Conservation (phyloP, 805 yeast species). For the Groenewaldozyma tartarivorans region DNA sequence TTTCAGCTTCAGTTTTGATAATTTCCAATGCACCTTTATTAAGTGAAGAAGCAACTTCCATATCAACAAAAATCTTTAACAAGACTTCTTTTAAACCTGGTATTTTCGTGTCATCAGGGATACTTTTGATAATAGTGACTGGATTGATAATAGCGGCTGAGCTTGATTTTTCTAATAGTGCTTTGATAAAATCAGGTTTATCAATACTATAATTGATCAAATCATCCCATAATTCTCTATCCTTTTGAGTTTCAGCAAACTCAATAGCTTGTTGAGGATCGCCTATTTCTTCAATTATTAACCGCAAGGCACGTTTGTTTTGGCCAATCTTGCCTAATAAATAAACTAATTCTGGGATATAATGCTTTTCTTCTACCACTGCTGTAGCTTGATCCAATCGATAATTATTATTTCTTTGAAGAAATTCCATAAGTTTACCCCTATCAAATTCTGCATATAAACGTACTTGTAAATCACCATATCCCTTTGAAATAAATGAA, state of each 20-base stretch:
- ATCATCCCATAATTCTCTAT: slow-evolving; percentile 72
- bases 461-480: slow-evolving; percentile 58
- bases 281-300: slow-evolving; percentile 66
- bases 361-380: slow-evolving; percentile 45
- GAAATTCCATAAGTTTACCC: slow-evolving; percentile 45
- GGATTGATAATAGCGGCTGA: slow-evolving; percentile 46
- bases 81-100: slow-evolving; percentile 57
- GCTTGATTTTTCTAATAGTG: slow-evolving; percentile 44
- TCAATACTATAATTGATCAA: slow-evolving; percentile 60
- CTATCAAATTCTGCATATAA: slow-evolving; percentile 58
- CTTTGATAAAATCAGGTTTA: slow-evolving; percentile 68
- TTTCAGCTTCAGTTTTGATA: slow-evolving; percentile 42
- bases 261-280: slow-evolving; percentile 76
- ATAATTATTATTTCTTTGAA: slow-evolving; percentile 46
- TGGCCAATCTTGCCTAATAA: slow-evolving; percentile 78
- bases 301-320: slow-evolving; percentile 58
- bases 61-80: slow-evolving; percentile 51
- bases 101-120: slow-evolving; percentile 54
- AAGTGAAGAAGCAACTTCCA: slow-evolving; percentile 41
- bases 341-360: slow-evolving; percentile 67
- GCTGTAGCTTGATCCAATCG: slow-evolving; percentile 62
- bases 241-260: slow-evolving; percentile 61
- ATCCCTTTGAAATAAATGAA: slow-evolving; percentile 41
- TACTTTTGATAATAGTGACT: slow-evolving; percentile 52
- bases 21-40: slow-evolving; percentile 48